phyloP scores from a whole-genome alignment of 2,329 filamentous ascomycete species.

The Graphilbum sp. region DNA sequence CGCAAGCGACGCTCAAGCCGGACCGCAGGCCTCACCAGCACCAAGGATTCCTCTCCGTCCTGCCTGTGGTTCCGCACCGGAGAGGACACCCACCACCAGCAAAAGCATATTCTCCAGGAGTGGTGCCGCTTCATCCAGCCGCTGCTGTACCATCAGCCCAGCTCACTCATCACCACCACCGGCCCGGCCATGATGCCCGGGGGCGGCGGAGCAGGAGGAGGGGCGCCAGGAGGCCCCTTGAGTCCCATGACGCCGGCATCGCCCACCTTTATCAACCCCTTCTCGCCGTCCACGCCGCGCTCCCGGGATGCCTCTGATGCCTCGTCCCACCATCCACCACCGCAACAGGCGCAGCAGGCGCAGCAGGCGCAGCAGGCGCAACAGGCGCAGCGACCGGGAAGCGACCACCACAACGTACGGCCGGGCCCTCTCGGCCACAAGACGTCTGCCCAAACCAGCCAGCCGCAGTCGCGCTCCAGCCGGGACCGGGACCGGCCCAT shows the following conservation, averaged over 20 bases:
- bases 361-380: constrained; percentile 20
- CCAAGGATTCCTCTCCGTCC: constrained; percentile 30
- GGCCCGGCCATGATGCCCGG: too few relatives aligned
- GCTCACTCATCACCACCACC: constrained; percentile 17
- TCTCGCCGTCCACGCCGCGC: constrained; percentile 17
- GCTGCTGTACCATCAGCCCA: constrained; percentile 16
- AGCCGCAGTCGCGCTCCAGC: constrained; percentile 24
- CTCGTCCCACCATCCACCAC: not conserved
- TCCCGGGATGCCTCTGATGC: constrained; percentile 1
- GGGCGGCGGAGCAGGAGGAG: too few relatives aligned
- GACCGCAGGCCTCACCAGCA: constrained; percentile 36
- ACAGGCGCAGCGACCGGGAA: constrained; percentile 25
- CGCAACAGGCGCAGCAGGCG: too few relatives aligned
- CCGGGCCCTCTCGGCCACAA: constrained; percentile 26
- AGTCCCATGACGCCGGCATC: constrained; percentile 37
- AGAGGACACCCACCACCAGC: constrained; percentile 22
- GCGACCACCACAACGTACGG: constrained; percentile 22
- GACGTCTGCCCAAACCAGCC: constrained; percentile 22
- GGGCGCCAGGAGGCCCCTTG: constrained; percentile 17
- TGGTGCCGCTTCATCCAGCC: constrained; percentile 39
- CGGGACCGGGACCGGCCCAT: constrained; percentile 34
- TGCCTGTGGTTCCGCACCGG: constrained; percentile 40
- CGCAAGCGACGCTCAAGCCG: constrained; percentile 49
- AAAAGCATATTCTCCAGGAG: constrained; percentile 34
- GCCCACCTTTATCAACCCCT: constrained; percentile 37